Evolutionary conservation across 345 rosid genomes (phyloP).

Genomic region (Salix purpurea): DNA sequence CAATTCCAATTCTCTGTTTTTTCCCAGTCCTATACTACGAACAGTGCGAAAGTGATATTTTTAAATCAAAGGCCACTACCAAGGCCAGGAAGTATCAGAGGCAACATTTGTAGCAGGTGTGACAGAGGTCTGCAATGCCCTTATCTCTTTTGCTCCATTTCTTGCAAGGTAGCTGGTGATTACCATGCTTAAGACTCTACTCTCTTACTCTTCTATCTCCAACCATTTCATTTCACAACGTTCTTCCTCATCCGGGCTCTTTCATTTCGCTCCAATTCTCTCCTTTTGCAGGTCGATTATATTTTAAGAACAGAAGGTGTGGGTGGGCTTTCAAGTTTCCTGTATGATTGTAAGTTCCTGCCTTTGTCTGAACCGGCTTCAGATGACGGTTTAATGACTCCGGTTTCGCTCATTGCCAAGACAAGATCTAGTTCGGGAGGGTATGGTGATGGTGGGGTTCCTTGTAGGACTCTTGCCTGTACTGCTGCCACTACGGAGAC

Average conservation of each 20-base stretch:
- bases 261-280: background rate
- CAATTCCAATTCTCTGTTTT: background rate
- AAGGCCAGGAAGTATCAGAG: constrained; percentile 59
- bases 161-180: constrained; percentile 63
- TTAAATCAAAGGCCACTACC: constrained; percentile 71
- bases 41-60: constrained; percentile 79
- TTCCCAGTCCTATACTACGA: constrained; percentile 66
- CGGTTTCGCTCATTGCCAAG: constrained; percentile 51
- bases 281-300: constrained; percentile 46
- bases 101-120: constrained; percentile 64
- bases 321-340: constrained; percentile 48
- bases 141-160: constrained; percentile 71
- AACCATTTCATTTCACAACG: background rate
- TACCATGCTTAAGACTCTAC: background rate
- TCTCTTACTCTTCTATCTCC: constrained; percentile 23
- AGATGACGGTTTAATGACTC: constrained; percentile 49
- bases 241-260: background rate
- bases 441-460: constrained; percentile 47
- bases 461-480: constrained; percentile 49
- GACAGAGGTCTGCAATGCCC: constrained; percentile 68
- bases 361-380: constrained; percentile 48
- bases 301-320: constrained; percentile 43
- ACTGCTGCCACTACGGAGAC: constrained; percentile 70
- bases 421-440: constrained; percentile 62
- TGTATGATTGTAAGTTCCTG: constrained; percentile 60